Evolutionary conservation across 73 alveolate genomes (phyloP), one percentile per base, ranked within the genome.

Genomic region (Blepharisma stoltei): DNA sequence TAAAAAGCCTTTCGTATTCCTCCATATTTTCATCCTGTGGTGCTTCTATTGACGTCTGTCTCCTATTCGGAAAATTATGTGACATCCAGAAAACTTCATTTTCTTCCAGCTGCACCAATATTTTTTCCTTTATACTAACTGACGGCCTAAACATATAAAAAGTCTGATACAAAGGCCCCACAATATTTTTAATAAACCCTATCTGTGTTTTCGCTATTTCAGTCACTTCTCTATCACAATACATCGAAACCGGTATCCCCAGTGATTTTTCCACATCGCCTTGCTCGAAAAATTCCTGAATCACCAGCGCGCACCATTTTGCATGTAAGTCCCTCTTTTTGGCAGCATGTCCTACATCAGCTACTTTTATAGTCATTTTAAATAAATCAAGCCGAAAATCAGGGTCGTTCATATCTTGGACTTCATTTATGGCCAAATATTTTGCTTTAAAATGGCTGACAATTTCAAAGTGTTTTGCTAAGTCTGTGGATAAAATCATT

Each of bases 161-260:
- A 25, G 89, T 86, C 21, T 85, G 85, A 71, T 80, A 92, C 48
- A 78, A 84, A 21, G 98, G 97, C 48, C 77, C 11, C 55, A 89
- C 96, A 54, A 96, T 88, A 85, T 83, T 94, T 70, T 93, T 93
- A 38, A 95, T 86, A 85, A 94, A 96, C 49, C 99, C 98, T 21
- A 93, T 86, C 82, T 94, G 92, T 4, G 96, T 80, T 80, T 91
- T 88, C 43, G 94, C 95, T 9, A 90, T 67, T 71, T 92, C 94
- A 9, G 96, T 93, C 50, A 94, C 92, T 70, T 93, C 80, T 82
- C 99, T 88, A 84, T 96, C 99, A 84, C 95, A 91, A 27, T 88
- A 83, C 77, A 85, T 75, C n/a, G 98, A 76, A 46, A 96, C 82
- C 54, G 94, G 94, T 25, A 94, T 81, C 6, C 97, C 97, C 44